Evolutionary conservation across 176 grass and related monocot species (phyloP).

Genomic region (Triticum turgidum): DNA sequence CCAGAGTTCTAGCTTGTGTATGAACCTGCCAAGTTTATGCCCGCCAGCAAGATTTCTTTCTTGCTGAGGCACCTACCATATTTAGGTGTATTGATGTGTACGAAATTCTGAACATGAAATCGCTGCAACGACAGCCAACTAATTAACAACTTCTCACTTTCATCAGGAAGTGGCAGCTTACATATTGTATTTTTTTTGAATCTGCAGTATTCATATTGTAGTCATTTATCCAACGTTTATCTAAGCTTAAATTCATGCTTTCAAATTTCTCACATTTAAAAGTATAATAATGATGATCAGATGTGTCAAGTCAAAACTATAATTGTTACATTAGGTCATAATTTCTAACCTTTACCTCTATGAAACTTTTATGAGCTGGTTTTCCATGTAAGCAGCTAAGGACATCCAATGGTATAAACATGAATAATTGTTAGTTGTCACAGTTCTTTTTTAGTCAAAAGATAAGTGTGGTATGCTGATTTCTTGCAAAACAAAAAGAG

Average conservation of each 20-base stretch:
- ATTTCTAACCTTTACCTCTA: background rate
- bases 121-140: background rate
- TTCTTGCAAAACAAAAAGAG: background rate
- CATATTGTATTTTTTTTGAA: background rate
- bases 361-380: constrained; percentile 6
- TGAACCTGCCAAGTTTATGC: background rate
- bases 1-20: constrained; percentile 4
- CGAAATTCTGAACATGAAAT: background rate
- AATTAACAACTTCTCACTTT: constrained; percentile 3
- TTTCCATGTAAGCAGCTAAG: constrained; percentile 7
- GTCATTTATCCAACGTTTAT: constrained; percentile 4
- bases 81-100: background rate
- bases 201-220: background rate
- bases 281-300: background rate
- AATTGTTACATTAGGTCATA: background rate
- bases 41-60: background rate
- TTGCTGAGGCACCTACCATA: background rate
- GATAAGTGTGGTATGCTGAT: background rate
- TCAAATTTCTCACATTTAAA: background rate
- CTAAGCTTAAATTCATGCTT: background rate
- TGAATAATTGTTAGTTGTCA: constrained; percentile 13
- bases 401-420: background rate
- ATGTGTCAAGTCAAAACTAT: background rate
- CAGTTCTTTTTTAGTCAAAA: background rate
- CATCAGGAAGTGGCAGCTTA: background rate